Conservation (phyloP, 495 filamentous ascomycete genomes). For the Bombardia bombarda region DNA sequence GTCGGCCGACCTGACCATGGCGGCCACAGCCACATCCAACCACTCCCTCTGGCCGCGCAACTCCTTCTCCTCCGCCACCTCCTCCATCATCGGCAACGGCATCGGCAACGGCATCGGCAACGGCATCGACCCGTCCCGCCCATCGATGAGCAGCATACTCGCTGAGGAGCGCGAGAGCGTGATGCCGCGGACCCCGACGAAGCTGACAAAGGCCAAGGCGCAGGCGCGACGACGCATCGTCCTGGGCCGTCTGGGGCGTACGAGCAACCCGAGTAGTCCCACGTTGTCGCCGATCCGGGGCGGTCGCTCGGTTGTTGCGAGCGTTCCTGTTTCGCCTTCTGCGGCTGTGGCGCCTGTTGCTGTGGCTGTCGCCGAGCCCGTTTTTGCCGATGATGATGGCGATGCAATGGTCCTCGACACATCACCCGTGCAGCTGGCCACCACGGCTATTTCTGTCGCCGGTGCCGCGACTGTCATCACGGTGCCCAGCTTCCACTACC, state of each 20-base stretch:
- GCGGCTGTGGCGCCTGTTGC: neutral
- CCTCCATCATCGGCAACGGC: neutral
- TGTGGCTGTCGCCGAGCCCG: neutral
- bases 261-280: neutral
- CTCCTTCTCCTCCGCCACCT: neutral
- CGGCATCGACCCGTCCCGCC: neutral
- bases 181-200: neutral
- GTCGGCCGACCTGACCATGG: constrained; percentile 5
- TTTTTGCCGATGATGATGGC: neutral
- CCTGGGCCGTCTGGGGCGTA: neutral
- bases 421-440: constrained; percentile 2
- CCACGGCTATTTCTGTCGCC: constrained; percentile 3
- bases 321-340: neutral
- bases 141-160: neutral
- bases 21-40: neutral
- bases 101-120: no score
- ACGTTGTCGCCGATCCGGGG: neutral
- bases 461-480: neutral
- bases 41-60: neutral
- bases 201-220: neutral
- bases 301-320: neutral
- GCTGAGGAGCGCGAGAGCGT: neutral
- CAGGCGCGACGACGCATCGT: neutral
- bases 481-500: constrained; percentile 13
- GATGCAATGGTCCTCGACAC: constrained; percentile 14